A percentile compares a stretch with the other conserved stretches of the same genome.
phyloP scores from a whole-genome alignment of 257 asterid genomes.

The Voacanga thouarsii region DNA sequence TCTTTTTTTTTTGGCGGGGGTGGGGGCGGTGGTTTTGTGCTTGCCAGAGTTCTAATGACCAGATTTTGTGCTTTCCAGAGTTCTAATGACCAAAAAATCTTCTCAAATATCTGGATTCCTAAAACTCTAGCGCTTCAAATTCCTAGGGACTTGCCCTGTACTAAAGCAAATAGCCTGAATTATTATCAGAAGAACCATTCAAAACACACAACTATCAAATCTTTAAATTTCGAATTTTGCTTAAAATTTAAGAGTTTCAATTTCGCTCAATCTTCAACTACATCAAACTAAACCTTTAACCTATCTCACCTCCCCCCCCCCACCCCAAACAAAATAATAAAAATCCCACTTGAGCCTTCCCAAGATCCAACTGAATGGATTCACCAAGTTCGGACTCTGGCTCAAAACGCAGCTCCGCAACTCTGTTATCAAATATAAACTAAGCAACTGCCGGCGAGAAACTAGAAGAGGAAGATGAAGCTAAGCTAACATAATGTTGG shows the following conservation, averaged over 20 bases:
- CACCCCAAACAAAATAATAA: neutral
- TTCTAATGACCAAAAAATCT: neutral
- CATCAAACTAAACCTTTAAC: neutral
- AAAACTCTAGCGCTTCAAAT: neutral
- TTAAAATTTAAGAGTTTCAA: neutral
- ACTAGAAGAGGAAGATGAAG: constrained; percentile 45
- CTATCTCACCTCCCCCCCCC: too few relatives aligned
- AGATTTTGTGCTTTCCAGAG: neutral
- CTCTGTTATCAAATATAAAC: constrained; percentile 48
- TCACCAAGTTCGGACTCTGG: constrained; percentile 44
- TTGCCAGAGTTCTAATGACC: too few relatives aligned
- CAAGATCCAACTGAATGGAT: constrained; percentile 53
- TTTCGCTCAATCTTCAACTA: too few relatives aligned
- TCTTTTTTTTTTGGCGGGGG: too few relatives aligned
- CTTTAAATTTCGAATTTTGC: neutral
- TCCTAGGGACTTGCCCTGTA: too few relatives aligned
- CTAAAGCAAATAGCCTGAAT: neutral
- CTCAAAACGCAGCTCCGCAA: constrained; percentile 45
- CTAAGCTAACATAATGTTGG: too few relatives aligned
- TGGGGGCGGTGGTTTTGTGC: too few relatives aligned
- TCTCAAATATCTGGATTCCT: neutral
- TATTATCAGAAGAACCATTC: neutral
- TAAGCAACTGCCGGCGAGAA: constrained; percentile 56
- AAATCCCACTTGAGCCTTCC: constrained; percentile 42
- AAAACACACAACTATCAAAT: neutral